phyloP scores from a whole-genome alignment of 192 early-diverging fungal genomes.

The Funneliformis geosporum region DNA sequence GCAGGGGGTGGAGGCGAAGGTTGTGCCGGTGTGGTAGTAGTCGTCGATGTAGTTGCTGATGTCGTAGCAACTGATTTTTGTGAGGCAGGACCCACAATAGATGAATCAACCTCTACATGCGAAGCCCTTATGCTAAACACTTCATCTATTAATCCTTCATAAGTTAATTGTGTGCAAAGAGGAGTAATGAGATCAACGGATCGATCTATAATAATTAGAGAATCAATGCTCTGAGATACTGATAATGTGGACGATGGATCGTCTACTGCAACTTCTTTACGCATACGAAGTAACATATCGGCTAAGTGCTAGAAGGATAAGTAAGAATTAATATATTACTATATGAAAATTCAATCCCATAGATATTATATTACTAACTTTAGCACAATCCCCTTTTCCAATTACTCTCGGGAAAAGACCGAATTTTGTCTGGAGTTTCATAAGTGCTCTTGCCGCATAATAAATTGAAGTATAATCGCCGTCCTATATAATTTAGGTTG shows the following conservation, averaged over 20 bases:
- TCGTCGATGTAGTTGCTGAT: conserved; percentile 35
- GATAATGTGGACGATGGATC: conserved; percentile 51
- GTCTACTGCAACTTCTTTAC: conserved; percentile 69
- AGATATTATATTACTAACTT: conserved; percentile 41
- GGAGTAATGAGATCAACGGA: conserved; percentile 90
- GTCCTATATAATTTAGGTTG: conserved; percentile 53
- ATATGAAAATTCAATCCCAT: conserved; percentile 14
- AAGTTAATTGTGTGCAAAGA: conserved; percentile 92
- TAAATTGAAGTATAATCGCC: conserved; percentile 76
- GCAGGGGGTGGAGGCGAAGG: conserved; percentile 28
- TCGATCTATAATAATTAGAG: conserved; percentile 88
- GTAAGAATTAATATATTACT: conserved; percentile 3
- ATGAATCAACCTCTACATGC: conserved; percentile 74
- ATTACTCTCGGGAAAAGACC: conserved; percentile 89
- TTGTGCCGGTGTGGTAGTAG: conserved; percentile 33
- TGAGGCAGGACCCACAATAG: conserved; percentile 51
- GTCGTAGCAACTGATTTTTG: conserved; percentile 32
- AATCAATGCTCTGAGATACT: conserved; percentile 73
- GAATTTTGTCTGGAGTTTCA: conserved; percentile 87
- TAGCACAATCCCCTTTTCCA: conserved; percentile 86
- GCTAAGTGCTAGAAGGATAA: conserved; percentile 49
- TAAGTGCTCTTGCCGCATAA: conserved; percentile 74
- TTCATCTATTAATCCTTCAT: conserved; percentile 96
- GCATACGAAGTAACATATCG: conserved; percentile 82
- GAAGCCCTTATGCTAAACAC: conserved; percentile 78